These are phyloP conservation scores for Perkinsus chesapeaki DNA, from an alignment of 169 alveolate genomes.

Conservation along the genomic window DNA sequence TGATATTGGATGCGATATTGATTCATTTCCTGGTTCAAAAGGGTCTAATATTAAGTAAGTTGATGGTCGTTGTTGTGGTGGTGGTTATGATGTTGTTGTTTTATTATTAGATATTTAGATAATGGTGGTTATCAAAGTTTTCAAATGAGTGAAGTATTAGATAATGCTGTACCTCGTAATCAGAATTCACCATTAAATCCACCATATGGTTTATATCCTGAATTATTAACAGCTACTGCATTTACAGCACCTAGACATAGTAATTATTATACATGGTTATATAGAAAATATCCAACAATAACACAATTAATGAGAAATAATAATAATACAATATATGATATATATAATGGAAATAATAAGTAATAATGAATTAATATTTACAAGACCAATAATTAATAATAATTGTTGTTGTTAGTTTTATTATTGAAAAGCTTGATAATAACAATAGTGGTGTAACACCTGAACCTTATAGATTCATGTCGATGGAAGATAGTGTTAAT, in stretches of 20 bases:
- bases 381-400: no score
- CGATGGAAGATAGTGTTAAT: background rate
- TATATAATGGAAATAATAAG: background rate
- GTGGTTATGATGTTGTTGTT: background rate
- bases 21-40: background rate
- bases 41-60: background rate
- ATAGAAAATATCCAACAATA: conserved; percentile 53
- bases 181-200: conserved; percentile 42
- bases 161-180: conserved; percentile 50
- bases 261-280: conserved; percentile 54
- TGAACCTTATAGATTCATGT: conserved; percentile 48
- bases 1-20: no score
- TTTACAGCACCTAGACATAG: conserved; percentile 52
- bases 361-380: background rate
- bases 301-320: background rate
- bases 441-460: conserved; percentile 45
- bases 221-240: conserved; percentile 61
- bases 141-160: conserved; percentile 44
- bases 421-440: no score
- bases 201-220: conserved; percentile 56
- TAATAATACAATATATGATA: background rate
- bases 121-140: conserved; percentile 49
- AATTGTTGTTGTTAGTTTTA: background rate
- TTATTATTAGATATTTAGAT: background rate
- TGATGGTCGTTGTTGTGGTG: background rate